These are phyloP conservation scores for Podaxis sp. DNA, from an alignment of 768 basidiomycete genomes.

Conservation along the genomic window DNA sequence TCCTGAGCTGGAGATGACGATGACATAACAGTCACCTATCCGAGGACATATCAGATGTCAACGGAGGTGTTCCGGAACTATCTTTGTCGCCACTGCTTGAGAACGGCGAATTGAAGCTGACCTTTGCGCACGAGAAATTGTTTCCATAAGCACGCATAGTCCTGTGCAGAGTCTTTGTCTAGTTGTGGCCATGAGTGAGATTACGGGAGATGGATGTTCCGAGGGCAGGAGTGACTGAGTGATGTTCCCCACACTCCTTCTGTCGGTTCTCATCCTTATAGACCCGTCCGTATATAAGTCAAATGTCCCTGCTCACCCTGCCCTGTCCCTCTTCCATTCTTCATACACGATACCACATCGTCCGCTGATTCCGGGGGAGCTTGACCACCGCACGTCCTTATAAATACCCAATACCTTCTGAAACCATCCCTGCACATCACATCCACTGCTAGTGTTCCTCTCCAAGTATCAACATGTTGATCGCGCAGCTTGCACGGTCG, in stretches of 20 bases:
- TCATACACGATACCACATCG: no score
- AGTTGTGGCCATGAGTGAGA: background rate
- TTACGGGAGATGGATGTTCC: slow-evolving; percentile 11
- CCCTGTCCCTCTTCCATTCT: background rate
- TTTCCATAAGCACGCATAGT: background rate
- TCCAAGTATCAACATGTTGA: background rate
- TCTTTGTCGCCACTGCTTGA: background rate
- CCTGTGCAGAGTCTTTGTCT: background rate
- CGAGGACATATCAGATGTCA: background rate
- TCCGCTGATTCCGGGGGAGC: no score
- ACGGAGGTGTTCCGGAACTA: background rate
- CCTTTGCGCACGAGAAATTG: background rate
- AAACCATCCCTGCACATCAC: background rate
- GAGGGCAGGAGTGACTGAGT: background rate
- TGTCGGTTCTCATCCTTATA: slow-evolving; percentile 1
- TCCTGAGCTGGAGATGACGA: background rate
- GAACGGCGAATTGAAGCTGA: background rate
- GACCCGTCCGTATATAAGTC: background rate
- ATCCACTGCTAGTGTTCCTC: background rate
- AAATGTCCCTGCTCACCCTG: background rate
- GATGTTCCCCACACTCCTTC: slow-evolving; percentile 8
- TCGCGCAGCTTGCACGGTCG: background rate
- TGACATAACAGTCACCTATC: background rate
- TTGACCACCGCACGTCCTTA: no score
- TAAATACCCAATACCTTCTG: background rate